Base-by-base conservation (phyloP, 2,329 filamentous ascomycete species). In the Calonectria montana region DNA sequence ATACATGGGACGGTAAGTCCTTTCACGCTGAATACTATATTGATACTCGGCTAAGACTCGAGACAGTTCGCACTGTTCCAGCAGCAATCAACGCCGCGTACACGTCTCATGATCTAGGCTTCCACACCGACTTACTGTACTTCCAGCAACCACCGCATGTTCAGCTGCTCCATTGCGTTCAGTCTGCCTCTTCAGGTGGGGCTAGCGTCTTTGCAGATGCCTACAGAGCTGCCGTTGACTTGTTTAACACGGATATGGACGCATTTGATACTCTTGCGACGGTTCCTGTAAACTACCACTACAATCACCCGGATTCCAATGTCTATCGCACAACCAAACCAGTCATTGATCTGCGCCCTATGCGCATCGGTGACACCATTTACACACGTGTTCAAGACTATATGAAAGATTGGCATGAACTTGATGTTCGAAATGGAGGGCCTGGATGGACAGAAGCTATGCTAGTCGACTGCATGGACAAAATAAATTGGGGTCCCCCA, bases 311-410 rank as follows among this genome's bases (percentile, higher is more conserved):
- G 10, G 25, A 66, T 35, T 37, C 39, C n/a, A 70, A 66, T 18
- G 62, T 70, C 10, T 70, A 70, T 39, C 67, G 62, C 23, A 70
- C 67, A 4, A 70, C 67, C 1, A 70, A 70, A 37, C 67, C 67
- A 3, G 67, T 70, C 16, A 70, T 70, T 29, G 67, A 66, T 41
- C 39, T 41, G 10, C 6, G 10, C 2, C 6, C 39, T 15, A 10
- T 41, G 5, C 15, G 39, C 18, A 41, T 41, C 39, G 39, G 39
- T 6, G 10, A 41, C 39, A n/a, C 39, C 15, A 15, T 41, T 18
- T 41, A 41, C 39, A 41, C 39, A 4, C 39, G 39, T 10, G 39
- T 41, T n/a, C 39, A 41, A n/a, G 39, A 41, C 18, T 41, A 41
- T 15, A 41, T 41, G 18, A 41, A 16, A 5, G 39, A 16, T 4